Conservation (phyloP, 257 asterid species). For the Scutellaria galericulata region DNA sequence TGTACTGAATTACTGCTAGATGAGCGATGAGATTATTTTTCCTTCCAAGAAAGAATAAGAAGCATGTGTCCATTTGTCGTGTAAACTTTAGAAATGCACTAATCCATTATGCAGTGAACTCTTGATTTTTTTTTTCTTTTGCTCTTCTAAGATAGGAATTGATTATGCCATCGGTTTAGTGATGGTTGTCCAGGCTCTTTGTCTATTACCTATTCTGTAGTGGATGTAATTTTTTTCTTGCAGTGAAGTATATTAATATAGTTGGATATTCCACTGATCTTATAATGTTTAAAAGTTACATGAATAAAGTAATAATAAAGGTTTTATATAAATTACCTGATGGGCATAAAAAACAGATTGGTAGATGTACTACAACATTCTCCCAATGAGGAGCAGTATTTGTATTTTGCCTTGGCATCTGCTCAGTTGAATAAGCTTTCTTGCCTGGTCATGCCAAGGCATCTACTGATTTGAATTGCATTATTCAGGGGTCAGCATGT, state of each 20-base stretch:
- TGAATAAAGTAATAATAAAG: background rate
- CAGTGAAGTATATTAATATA: background rate
- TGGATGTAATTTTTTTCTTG: background rate
- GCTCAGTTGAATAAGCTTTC: slow-evolving; percentile 8
- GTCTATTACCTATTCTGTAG: background rate
- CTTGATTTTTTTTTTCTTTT: background rate
- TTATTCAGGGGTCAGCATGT: background rate
- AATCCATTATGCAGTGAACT: slow-evolving; percentile 5
- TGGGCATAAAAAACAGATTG: background rate
- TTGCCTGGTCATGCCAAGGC: background rate
- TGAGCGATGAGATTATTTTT: too few relatives aligned
- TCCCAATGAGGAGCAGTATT: too few relatives aligned
- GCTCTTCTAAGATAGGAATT: background rate
- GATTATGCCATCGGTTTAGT: slow-evolving; percentile 7
- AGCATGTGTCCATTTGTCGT: too few relatives aligned
- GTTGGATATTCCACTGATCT: background rate
- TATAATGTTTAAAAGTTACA: background rate
- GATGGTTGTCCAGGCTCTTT: background rate
- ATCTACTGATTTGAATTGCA: background rate
- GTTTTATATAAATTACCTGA: background rate
- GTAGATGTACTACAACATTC: background rate
- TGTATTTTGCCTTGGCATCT: background rate
- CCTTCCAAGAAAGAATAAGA: too few relatives aligned
- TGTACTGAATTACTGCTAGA: too few relatives aligned
- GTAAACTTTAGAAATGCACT: background rate